Evolutionary conservation across 73 alveolate species (phyloP), one percentile per base, ranked within the genome.

Genomic region (Loxodes magnus): DNA sequence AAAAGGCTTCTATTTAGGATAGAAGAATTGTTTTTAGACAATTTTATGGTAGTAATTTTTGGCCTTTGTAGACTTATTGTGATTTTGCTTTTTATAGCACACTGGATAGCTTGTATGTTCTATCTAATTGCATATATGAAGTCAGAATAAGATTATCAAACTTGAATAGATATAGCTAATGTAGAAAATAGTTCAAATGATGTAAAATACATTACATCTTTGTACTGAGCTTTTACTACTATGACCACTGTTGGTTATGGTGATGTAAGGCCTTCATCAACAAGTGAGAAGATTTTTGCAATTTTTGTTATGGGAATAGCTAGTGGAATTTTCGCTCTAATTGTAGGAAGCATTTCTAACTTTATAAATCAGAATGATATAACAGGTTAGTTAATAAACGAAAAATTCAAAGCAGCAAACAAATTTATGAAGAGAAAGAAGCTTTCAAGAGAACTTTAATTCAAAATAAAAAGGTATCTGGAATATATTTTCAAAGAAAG

Each of bases 231-330:
- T 7, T 38, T 38, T 38, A 28, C 31, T 22, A 6, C 52, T 7
- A 38, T 85, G 89, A 74, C 96, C 0, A 76, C 93, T 7, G 81
- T 85, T 10, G 96, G 96, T 2, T 85, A 85, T 75, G 96, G 96
- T 23, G 96, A 85, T 54, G 76, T 85, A 4, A 34, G 20, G 16
- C 96, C 96, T 9, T 65, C 46, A 4, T 69, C 90, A 10, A 31
- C 55, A 1, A 55, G 42, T 12, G 96, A 85, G 60, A 75, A 66
- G 51, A 28, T 82, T 3, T 85, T 42, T 59, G 87, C 73, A 4
- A 82, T 77, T 52, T 51, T 67, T 17, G 69, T 73, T n/a, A 80
- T 82, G 87, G 51, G 69, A 27, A 50, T 74, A 17, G 90, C 96
- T 4, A 80, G 96, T 35, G 87, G 88, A 16, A 46, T 80, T 12